A percentile compares a stretch with the other conserved stretches of the same genome.
These are phyloP conservation scores for Didymella pomorum DNA, from an alignment of 2,329 filamentous ascomycete species.

Conservation along the genomic window DNA sequence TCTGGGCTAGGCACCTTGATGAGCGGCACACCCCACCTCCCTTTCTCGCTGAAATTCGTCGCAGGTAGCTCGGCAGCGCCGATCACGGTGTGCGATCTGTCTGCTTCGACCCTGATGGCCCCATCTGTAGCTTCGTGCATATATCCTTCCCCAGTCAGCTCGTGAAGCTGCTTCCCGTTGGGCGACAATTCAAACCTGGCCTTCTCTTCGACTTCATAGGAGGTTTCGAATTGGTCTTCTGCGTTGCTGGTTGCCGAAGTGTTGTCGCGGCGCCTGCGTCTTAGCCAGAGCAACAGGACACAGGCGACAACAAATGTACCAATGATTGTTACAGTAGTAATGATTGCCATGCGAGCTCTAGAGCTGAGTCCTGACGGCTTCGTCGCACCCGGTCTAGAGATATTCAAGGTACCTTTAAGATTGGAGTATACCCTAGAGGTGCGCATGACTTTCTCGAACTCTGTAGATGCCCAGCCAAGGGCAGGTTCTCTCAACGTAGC, in stretches of 20 bases:
- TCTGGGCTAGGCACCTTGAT: not conserved
- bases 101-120: conserved; percentile 18
- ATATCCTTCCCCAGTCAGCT: conserved; percentile 20
- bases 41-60: conserved; percentile 15
- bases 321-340: not conserved
- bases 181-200: conserved; percentile 23
- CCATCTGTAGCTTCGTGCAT: conserved; percentile 21
- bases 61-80: conserved; percentile 24
- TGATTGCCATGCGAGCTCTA: conserved; percentile 1
- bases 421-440: conserved; percentile 5
- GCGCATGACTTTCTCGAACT: not conserved
- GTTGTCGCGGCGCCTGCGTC: not conserved
- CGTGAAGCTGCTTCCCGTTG: conserved; percentile 21
- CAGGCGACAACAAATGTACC: not conserved
- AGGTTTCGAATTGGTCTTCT: not conserved
- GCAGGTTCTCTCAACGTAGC: conserved; percentile 15
- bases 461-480: conserved; percentile 15
- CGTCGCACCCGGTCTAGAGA: not conserved
- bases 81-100: conserved; percentile 15
- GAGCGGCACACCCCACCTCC: conserved; percentile 8
- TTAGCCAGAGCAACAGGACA: not conserved
- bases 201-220: conserved; percentile 13
- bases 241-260: not conserved
- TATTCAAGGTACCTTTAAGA: not conserved
- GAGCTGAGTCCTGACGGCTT: not conserved